A percentile compares a stretch with the other conserved stretches of the same genome.
Evolutionary conservation across 768 basidiomycete genomes (phyloP).

Genomic region (Boletus vermiculosoides): DNA sequence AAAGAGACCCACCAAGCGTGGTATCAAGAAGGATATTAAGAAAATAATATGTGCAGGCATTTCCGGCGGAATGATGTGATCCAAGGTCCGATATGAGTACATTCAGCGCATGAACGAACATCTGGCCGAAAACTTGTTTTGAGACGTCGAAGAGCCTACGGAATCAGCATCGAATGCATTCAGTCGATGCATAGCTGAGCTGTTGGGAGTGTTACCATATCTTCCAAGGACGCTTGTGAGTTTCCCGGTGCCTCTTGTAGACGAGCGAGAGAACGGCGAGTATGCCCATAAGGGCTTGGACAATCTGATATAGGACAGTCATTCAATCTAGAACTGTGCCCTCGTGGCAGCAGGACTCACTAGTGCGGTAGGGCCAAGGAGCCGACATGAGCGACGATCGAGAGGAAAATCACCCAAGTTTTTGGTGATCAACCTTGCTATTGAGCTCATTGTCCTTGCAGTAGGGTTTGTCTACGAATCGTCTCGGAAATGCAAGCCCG

Average conservation of each 20-base stretch:
- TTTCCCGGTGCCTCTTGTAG: conserved; percentile 85
- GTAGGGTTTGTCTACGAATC: neutral
- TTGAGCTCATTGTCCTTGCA: conserved; percentile 10
- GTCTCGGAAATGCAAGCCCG: neutral
- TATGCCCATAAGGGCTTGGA: conserved; percentile 87
- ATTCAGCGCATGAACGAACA: conserved; percentile 78
- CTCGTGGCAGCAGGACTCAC: conserved; percentile 24
- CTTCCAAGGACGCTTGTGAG: conserved; percentile 82
- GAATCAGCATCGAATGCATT: neutral
- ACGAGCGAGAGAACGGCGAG: conserved; percentile 86
- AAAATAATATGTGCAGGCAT: conserved; percentile 92
- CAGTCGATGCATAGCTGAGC: conserved; percentile 1
- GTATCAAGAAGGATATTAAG: conserved; percentile 86
- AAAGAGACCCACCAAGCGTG: conserved; percentile 57
- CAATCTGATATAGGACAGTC: conserved; percentile 44
- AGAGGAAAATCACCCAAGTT: conserved; percentile 33
- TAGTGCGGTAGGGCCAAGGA: conserved; percentile 49
- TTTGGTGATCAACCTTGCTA: conserved; percentile 6
- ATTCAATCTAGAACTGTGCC: neutral
- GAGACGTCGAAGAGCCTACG: conserved; percentile 87
- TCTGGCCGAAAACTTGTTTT: conserved; percentile 86
- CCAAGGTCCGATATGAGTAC: conserved; percentile 76
- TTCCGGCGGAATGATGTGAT: conserved; percentile 65
- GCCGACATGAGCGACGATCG: conserved; percentile 43
- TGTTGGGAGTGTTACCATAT: conserved; percentile 65